Conservation (phyloP, 176 grass and related monocot species). For the Zizania latifolia region DNA sequence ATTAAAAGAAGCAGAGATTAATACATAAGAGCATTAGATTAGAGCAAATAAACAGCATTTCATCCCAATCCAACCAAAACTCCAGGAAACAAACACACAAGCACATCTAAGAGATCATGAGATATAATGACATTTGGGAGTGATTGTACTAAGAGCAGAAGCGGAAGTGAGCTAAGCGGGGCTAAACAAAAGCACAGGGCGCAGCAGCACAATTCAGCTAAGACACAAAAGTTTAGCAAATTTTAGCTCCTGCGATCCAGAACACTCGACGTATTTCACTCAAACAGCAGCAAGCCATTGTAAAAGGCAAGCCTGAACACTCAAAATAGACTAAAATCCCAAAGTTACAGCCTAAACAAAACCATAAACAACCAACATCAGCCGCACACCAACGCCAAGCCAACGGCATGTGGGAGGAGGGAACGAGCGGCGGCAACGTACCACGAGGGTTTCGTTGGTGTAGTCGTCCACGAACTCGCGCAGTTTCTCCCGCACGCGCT, state of each 20-base stretch:
- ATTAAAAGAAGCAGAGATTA: background rate
- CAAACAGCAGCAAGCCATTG: background rate
- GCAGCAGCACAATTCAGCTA: background rate
- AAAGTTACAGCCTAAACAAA: background rate
- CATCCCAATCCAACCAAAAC: background rate
- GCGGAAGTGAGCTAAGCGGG: background rate
- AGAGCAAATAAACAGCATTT: background rate
- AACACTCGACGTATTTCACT: background rate
- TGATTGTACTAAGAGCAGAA: background rate
- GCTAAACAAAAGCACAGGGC: background rate
- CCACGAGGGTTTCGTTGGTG: constrained; percentile 36
- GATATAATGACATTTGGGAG: background rate
- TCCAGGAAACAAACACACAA: background rate
- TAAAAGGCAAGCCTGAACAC: background rate
- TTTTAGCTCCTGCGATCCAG: background rate
- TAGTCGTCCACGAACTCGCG: constrained; percentile 27
- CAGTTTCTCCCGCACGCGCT: constrained; percentile 55
- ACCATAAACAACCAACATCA: background rate
- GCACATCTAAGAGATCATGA: background rate
- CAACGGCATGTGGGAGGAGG: background rate
- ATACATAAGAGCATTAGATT: too few species aligned
- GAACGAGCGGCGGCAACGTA: constrained; percentile 11
- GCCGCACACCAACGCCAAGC: background rate
- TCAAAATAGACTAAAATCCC: background rate
- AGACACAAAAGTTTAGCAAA: background rate